Percentiles rank a stretch among this genome's conserved stretches.
Evolutionary conservation across 305 asterid species (phyloP).

Genomic region (Fraxinus xanthoxyloides): DNA sequence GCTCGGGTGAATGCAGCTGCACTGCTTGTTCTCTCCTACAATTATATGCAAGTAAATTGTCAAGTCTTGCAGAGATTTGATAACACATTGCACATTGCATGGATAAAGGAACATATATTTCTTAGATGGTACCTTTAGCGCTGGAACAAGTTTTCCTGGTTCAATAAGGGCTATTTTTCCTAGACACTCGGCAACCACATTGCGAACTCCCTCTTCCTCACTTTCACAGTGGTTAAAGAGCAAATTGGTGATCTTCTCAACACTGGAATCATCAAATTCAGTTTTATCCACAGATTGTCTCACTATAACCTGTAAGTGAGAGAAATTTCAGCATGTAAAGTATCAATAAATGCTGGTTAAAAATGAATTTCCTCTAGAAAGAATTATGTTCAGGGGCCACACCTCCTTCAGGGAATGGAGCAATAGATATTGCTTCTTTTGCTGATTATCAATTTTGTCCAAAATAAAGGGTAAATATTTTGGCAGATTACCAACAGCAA

Average conservation of each 20-base stretch:
- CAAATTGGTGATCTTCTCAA: constrained; percentile 81
- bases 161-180: constrained; percentile 97
- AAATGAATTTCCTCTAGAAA: constrained; percentile 7
- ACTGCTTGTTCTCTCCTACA: constrained; percentile 80
- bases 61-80: neutral
- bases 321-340: constrained; percentile 16
- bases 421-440: constrained; percentile 93
- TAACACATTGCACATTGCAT: neutral
- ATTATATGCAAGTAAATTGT: constrained; percentile 24
- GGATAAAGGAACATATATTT: constrained; percentile 17
- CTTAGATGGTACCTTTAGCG: constrained; percentile 67
- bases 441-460: constrained; percentile 98
- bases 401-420: constrained; percentile 99
- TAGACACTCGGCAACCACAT: constrained; percentile 95
- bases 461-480: constrained; percentile 95
- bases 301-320: constrained; percentile 76
- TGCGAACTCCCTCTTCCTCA: constrained; percentile 99
- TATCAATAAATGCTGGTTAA: neutral
- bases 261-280: constrained; percentile 92
- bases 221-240: constrained; percentile 98
- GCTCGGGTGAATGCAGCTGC: constrained; percentile 97
- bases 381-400: constrained; percentile 17
- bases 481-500: constrained; percentile 94
- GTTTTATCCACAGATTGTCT: constrained; percentile 98
- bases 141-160: constrained; percentile 96